phyloP scores from a whole-genome alignment of 768 basidiomycete genomes.

The Amanita rubescens region DNA sequence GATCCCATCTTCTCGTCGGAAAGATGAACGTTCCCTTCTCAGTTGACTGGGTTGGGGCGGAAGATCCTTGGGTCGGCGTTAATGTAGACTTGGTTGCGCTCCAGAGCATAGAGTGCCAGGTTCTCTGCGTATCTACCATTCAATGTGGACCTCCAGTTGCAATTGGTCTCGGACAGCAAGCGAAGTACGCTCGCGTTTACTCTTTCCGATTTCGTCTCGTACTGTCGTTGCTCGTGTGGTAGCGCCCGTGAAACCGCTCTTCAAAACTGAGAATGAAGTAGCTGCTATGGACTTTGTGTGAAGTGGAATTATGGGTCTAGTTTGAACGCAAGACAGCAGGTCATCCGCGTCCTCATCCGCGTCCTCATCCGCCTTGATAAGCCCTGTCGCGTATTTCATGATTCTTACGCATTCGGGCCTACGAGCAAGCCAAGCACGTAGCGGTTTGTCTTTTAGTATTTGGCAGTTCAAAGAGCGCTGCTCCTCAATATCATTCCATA shows the following conservation, averaged over 20 bases:
- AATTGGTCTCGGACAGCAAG: slow-evolving; percentile 3
- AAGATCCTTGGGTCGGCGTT: slow-evolving; percentile 13
- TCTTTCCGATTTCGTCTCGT: slow-evolving; percentile 12
- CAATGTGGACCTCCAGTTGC: slow-evolving; percentile 13
- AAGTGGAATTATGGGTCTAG: slow-evolving; percentile 6
- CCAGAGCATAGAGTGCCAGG: slow-evolving; percentile 9
- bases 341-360: too few relatives aligned
- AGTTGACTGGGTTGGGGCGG: not conserved
- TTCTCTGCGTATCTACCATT: slow-evolving; percentile 9
- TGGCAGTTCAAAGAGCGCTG: too few relatives aligned
- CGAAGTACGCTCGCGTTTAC: slow-evolving; percentile 13
- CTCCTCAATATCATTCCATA: too few relatives aligned
- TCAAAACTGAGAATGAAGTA: slow-evolving; percentile 16
- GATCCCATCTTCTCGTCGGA: too few relatives aligned
- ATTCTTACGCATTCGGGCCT: too few relatives aligned
- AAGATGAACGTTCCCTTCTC: too few relatives aligned
- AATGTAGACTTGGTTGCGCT: slow-evolving; percentile 11
- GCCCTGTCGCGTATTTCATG: too few relatives aligned
- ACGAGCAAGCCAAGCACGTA: too few relatives aligned
- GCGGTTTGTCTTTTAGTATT: too few relatives aligned
- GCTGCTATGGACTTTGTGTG: slow-evolving; percentile 16
- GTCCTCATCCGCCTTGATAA: too few relatives aligned
- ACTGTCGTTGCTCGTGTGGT: slow-evolving; percentile 13
- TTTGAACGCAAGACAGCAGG: too few relatives aligned
- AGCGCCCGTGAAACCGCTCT: slow-evolving; percentile 13